These are phyloP conservation scores for Vigna trinervia DNA, from an alignment of 306 rosid species.

Conservation along the genomic window DNA sequence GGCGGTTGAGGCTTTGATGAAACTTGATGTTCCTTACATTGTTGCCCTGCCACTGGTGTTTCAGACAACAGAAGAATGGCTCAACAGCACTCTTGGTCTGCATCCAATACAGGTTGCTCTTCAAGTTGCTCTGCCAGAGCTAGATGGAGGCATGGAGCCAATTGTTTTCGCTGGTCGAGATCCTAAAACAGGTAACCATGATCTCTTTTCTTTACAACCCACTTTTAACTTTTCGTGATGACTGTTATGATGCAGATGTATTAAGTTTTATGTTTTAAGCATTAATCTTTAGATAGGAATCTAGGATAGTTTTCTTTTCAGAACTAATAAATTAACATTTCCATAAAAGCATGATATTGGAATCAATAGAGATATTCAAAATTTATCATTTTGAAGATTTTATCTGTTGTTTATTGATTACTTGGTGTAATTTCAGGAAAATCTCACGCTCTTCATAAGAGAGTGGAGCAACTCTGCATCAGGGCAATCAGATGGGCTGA, in stretches of 20 bases:
- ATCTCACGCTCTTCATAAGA: constrained; percentile 64
- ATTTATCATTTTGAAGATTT: not conserved
- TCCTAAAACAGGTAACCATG: constrained; percentile 79
- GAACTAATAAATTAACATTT: not conserved
- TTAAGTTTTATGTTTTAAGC: not conserved
- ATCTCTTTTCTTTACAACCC: not conserved
- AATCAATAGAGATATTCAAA: not conserved
- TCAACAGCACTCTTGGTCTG: constrained; percentile 91
- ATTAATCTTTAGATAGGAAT: not conserved
- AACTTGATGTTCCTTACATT: constrained; percentile 91
- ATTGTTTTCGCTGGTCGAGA: constrained; percentile 95
- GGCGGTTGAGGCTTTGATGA: constrained; percentile 87
- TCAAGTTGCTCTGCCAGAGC: constrained; percentile 98
- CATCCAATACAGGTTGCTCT: constrained; percentile 99
- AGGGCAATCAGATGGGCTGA: constrained; percentile 64
- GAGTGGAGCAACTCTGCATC: constrained; percentile 63
- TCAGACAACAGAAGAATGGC: constrained; percentile 98
- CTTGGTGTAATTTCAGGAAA: constrained; percentile 50
- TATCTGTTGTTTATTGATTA: constrained; percentile 14
- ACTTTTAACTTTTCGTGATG: not conserved
- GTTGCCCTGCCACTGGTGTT: constrained; percentile 98
- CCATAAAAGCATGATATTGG: not conserved
- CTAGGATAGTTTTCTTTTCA: not conserved
- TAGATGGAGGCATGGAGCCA: constrained; percentile 99
- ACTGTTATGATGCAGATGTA: not conserved